Conservation (phyloP, 768 basidiomycete genomes). For the Collybiopsis luxurians region DNA sequence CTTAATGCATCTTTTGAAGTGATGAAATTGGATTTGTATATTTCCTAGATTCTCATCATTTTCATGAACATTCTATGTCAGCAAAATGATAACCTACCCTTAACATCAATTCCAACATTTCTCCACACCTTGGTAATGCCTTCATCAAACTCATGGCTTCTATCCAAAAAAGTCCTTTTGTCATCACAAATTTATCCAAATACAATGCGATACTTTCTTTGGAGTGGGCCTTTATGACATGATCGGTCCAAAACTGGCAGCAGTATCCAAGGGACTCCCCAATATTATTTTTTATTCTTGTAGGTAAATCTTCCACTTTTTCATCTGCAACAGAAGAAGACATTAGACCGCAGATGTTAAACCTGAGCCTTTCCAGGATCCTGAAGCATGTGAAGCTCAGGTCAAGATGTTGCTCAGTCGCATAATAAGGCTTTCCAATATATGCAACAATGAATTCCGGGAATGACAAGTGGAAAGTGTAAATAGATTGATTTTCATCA, state of each 20-base stretch:
- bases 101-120: too few species aligned
- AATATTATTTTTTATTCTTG: neutral
- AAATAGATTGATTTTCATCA: neutral
- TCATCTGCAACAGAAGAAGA: conserved; percentile 1
- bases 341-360: conserved; percentile 8
- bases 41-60: too few species aligned
- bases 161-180: too few species aligned
- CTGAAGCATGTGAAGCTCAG: neutral
- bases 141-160: too few species aligned
- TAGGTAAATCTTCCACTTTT: neutral
- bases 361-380: neutral
- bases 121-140: too few species aligned
- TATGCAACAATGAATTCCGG: neutral
- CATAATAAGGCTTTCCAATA: neutral
- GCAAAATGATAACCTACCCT: too few species aligned
- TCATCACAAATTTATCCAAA: too few species aligned
- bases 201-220: too few species aligned
- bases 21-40: too few species aligned
- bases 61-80: too few species aligned
- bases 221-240: neutral
- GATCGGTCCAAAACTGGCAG: conserved; percentile 2
- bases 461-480: conserved; percentile 1
- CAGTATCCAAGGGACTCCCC: neutral
- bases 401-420: neutral
- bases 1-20: too few species aligned